A percentile compares a stretch with the other conserved stretches of the same genome.
phyloP scores from a whole-genome alignment of 345 rosid genomes.

The Eucalyptus regnans region DNA sequence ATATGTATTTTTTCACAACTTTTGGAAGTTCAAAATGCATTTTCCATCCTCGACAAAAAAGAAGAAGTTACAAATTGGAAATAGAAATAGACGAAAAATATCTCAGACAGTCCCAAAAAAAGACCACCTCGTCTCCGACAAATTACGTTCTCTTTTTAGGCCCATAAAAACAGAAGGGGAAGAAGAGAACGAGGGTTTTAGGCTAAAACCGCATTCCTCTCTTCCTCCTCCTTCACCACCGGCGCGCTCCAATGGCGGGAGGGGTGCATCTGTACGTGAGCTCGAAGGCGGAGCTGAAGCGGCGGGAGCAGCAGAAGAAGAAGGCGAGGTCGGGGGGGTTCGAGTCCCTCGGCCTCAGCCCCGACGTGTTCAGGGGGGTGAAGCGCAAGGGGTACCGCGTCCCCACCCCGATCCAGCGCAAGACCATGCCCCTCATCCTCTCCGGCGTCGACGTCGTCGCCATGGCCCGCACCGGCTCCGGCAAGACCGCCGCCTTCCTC shows the following conservation, averaged over 20 bases:
- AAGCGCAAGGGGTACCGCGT: constrained; percentile 87
- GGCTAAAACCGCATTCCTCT: no score
- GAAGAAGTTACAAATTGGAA: background rate
- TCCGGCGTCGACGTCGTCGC: constrained; percentile 92
- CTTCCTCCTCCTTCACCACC: background rate
- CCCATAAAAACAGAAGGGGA: background rate
- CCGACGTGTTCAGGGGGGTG: constrained; percentile 60
- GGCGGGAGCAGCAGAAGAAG: constrained; percentile 54
- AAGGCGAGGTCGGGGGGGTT: constrained; percentile 94
- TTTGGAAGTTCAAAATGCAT: background rate
- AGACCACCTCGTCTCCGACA: fast-evolving
- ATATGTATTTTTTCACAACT: background rate
- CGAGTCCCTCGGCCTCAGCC: constrained; percentile 72
- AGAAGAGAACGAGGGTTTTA: background rate
- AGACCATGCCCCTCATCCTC: constrained; percentile 94
- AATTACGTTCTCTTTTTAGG: background rate
- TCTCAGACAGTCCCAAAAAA: background rate
- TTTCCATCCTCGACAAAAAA: background rate
- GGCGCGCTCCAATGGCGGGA: background rate
- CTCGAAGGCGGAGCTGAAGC: constrained; percentile 76
- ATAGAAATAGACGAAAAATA: no score
- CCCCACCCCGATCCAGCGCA: constrained; percentile 94
- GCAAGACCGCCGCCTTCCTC: constrained; percentile 91
- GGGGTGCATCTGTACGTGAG: constrained; percentile 24
- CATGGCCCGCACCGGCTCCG: constrained; percentile 98